These are phyloP conservation scores for Fusarium sp. DNA, from an alignment of 2,329 filamentous ascomycete species.

Conservation along the genomic window DNA sequence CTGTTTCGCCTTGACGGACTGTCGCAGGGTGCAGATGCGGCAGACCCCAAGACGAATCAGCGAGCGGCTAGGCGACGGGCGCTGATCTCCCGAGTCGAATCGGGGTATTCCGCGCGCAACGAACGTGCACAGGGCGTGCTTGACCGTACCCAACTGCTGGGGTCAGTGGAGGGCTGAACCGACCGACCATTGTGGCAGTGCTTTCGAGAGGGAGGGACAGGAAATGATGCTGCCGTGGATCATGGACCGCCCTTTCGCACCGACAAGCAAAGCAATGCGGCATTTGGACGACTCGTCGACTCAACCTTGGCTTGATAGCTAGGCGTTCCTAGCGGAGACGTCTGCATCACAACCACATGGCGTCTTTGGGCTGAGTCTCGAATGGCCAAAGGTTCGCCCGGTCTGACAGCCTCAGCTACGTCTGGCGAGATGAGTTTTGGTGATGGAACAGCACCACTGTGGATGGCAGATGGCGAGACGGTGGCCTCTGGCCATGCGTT, in stretches of 20 bases:
- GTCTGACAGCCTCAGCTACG: conserved; percentile 24
- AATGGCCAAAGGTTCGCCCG: conserved; percentile 8
- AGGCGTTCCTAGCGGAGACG: not conserved
- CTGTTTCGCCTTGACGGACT: conserved; percentile 31
- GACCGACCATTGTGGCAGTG: conserved; percentile 33
- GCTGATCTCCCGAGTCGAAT: conserved; percentile 44
- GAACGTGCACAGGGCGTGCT: conserved; percentile 25
- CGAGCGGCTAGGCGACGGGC: conserved; percentile 19
- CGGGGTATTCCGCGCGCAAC: conserved; percentile 34
- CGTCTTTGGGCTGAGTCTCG: conserved; percentile 1
- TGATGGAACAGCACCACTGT: conserved; percentile 28
- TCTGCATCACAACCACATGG: not conserved
- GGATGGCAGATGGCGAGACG: conserved; percentile 23
- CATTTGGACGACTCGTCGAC: conserved; percentile 11
- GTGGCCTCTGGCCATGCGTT: conserved; percentile 29
- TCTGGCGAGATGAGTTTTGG: conserved; percentile 23
- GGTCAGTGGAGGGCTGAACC: conserved; percentile 35
- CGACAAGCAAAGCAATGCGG: conserved; percentile 2
- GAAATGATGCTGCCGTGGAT: conserved; percentile 20
- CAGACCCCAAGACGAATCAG: conserved; percentile 38
- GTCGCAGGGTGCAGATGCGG: conserved; percentile 37
- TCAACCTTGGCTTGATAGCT: not conserved
- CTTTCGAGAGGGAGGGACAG: conserved; percentile 24
- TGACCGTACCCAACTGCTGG: conserved; percentile 17
- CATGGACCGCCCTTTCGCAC: conserved; percentile 18